These are phyloP conservation scores for Trapa incisa DNA, from an alignment of 345 rosid genomes.

Conservation along the genomic window DNA sequence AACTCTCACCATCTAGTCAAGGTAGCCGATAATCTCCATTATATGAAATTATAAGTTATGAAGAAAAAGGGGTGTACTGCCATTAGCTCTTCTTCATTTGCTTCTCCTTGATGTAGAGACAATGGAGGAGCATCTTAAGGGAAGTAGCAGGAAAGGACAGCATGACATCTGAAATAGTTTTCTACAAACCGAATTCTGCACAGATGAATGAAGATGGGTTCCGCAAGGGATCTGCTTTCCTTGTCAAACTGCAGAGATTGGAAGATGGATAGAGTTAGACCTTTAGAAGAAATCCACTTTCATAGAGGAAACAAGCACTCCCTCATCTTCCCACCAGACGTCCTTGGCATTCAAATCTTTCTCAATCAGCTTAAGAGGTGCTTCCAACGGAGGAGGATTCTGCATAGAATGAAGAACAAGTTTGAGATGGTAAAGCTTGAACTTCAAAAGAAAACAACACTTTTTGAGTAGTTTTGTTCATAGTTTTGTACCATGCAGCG, in stretches of 20 bases:
- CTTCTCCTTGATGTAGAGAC: not conserved
- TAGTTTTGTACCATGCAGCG: slow-evolving; percentile 63
- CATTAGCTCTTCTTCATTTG: not conserved
- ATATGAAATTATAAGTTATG: not conserved
- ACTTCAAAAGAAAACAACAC: not conserved
- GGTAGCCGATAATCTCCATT: not conserved
- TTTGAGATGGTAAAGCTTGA: not conserved
- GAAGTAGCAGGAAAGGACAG: not conserved
- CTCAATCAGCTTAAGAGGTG: slow-evolving; percentile 35
- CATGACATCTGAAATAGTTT: not conserved
- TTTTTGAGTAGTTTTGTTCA: not conserved
- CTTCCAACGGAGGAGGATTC: slow-evolving; percentile 67
- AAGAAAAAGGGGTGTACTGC: too few relatives aligned
- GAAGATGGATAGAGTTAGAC: slow-evolving; percentile 5
- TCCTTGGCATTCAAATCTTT: slow-evolving; percentile 56
- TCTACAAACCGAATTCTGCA: too few relatives aligned
- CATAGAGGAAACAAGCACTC: slow-evolving; percentile 45
- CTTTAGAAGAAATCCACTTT: slow-evolving; percentile 60
- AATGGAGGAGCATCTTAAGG: not conserved
- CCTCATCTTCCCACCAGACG: slow-evolving; percentile 72
- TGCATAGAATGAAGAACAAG: slow-evolving; percentile 17
- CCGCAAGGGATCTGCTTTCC: not conserved
- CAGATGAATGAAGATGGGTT: not conserved
- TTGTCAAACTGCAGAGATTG: not conserved
- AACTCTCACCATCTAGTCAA: not conserved